These are phyloP conservation scores for Rhododendron vialii DNA, from an alignment of 148 eudicot genomes.

Conservation along the genomic window DNA sequence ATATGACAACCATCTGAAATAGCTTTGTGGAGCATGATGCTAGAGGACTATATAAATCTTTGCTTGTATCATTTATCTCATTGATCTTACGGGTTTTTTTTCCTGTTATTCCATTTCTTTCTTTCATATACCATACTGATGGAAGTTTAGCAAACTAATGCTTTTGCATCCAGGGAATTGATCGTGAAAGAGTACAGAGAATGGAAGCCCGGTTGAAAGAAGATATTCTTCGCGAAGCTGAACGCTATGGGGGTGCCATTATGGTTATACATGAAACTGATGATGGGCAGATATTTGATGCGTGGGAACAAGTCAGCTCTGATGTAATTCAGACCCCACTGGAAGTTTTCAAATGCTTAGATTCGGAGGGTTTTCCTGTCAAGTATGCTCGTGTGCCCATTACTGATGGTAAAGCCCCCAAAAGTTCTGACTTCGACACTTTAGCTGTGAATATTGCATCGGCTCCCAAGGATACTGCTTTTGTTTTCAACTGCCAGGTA, in stretches of 20 bases:
- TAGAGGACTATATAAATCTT: neutral
- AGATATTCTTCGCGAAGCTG: slow-evolving; percentile 85
- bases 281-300: slow-evolving; percentile 78
- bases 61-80: neutral
- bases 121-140: neutral
- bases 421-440: slow-evolving; percentile 91
- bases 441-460: slow-evolving; percentile 68
- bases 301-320: slow-evolving; percentile 73
- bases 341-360: slow-evolving; percentile 75
- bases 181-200: slow-evolving; percentile 81
- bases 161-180: slow-evolving; percentile 64
- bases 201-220: slow-evolving; percentile 93
- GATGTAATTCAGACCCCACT: slow-evolving; percentile 78
- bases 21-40: slow-evolving; percentile 1
- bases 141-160: slow-evolving; percentile 11
- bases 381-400: slow-evolving; percentile 98
- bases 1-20: neutral
- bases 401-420: slow-evolving; percentile 98
- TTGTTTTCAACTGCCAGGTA: slow-evolving; percentile 98
- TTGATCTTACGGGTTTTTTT: too few species aligned
- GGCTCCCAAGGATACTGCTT: slow-evolving; percentile 79
- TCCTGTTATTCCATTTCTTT: neutral
- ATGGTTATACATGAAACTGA: slow-evolving; percentile 96
- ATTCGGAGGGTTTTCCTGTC: slow-evolving; percentile 71
- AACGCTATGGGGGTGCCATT: slow-evolving; percentile 71